These are phyloP conservation scores for Rhodotorula sp. DNA, from an alignment of 1,284 basidiomycete genomes.

Conservation along the genomic window DNA sequence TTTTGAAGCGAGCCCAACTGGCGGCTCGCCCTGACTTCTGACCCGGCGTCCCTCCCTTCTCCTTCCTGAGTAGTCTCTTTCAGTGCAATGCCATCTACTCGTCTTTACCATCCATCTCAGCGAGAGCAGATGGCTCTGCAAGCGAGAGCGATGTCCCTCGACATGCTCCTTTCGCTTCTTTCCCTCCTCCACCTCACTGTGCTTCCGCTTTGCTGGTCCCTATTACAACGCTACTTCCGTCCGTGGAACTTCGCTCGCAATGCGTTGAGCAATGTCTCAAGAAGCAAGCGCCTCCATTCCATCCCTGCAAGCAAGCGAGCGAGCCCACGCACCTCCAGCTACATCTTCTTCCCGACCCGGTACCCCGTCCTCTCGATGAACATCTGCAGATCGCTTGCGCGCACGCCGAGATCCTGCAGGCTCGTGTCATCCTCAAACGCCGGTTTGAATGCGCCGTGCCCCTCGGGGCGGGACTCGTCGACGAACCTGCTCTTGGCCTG, in stretches of 20 bases:
- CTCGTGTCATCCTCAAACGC: constrained; percentile 4
- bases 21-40: constrained; percentile 21
- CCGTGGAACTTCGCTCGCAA: too few relatives aligned
- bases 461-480: neutral
- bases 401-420: constrained; percentile 17
- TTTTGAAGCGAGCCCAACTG: constrained; percentile 7
- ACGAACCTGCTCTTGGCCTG: neutral
- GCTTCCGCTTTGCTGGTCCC: too few relatives aligned
- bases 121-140: too few relatives aligned
- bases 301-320: too few relatives aligned
- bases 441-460: constrained; percentile 1
- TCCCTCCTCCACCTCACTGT: too few relatives aligned
- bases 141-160: too few relatives aligned
- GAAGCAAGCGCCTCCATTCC: too few relatives aligned
- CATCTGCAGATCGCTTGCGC: neutral
- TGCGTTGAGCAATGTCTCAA: too few relatives aligned
- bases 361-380: constrained; percentile 13
- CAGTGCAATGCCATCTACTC: too few relatives aligned
- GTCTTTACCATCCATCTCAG: neutral
- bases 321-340: too few relatives aligned
- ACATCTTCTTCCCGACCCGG: neutral
- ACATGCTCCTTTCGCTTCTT: too few relatives aligned
- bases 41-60: neutral
- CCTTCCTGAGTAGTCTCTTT: neutral
- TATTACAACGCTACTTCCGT: too few relatives aligned